A percentile compares a stretch with the other conserved stretches of the same genome.
Evolutionary conservation across 1,284 basidiomycete species (phyloP).

Genomic region (Cryptococcus sp.): DNA sequence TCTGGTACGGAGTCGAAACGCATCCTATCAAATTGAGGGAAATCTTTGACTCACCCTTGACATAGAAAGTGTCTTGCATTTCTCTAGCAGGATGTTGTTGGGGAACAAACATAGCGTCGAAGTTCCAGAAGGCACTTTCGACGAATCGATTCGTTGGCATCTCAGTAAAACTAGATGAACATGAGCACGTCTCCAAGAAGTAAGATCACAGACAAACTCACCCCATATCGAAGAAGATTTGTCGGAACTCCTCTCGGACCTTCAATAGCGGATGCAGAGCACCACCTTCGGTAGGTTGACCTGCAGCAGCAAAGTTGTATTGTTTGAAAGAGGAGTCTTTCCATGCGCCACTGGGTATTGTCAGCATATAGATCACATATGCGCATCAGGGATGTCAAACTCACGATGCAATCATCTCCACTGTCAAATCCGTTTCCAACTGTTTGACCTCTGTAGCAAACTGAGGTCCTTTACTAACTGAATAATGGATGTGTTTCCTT

Average conservation of each 20-base stretch:
- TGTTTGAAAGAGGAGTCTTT: constrained; percentile 90
- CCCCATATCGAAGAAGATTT: constrained; percentile 99
- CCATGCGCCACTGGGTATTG: constrained; percentile 69
- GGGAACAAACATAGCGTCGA: constrained; percentile 96
- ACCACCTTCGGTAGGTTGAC: constrained; percentile 79
- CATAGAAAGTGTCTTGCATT: constrained; percentile 97
- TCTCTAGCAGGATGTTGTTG: constrained; percentile 99
- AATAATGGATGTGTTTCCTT: constrained; percentile 94
- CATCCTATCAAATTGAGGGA: not conserved
- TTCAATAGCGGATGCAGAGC: constrained; percentile 95
- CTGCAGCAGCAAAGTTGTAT: constrained; percentile 98
- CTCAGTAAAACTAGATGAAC: constrained; percentile 76
- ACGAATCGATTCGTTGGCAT: constrained; percentile 99
- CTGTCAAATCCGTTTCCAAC: constrained; percentile 95
- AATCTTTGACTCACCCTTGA: constrained; percentile 61
- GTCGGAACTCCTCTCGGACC: constrained; percentile 95
- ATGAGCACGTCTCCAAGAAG: not conserved
- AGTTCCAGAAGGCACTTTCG: constrained; percentile 99
- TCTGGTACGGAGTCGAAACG: not conserved
- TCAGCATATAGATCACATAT: not conserved
- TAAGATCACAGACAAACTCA: constrained; percentile 45
- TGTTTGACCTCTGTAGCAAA: constrained; percentile 94
- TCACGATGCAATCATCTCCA: constrained; percentile 88
- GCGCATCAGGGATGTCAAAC: constrained; percentile 18
- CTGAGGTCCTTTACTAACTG: constrained; percentile 73